Evolutionary conservation across 1,284 basidiomycete genomes (phyloP), one percentile per base, ranked within the genome.

Genomic region (Naganishia albida): DNA sequence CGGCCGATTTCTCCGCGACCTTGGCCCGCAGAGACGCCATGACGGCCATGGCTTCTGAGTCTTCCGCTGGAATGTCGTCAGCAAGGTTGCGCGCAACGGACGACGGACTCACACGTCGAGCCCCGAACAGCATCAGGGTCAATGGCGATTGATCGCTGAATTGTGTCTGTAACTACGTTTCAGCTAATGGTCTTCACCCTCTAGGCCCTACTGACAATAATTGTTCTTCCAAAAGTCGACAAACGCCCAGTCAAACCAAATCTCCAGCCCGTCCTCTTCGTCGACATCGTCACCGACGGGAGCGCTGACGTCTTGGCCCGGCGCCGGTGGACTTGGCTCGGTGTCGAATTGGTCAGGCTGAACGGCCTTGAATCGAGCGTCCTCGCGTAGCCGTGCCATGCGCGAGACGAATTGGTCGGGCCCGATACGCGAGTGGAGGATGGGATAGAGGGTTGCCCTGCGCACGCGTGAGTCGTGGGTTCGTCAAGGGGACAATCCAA

Each of bases 171-270:
- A n/a, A 53, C 16, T 7, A 4, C 23, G 52, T 28, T 18, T 16
- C 20, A 40, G 51, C 51, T 42, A 18, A 23, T 20, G n/a, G 13
- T 18, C 2, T 1, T 2, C 16, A 8, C 1, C 13, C 20, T 2
- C 20, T 42, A 42, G 30, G 34, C 13, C 1, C 1, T 2, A 82
- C 90, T 75, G 71, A 94, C 93, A 91, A 72, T 93, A 95, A 74
- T 95, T 93, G 62, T 91, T 92, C 80, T 98, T 97, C 89, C 93
- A 94, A 76, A 98, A 99, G 77, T 99, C 95, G n/a, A 97, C 88
- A 79, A 98, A 99, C 1, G 88, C 85, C 92, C 93, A 98, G 75
- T 98, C 93, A 75, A 99, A 91, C 95, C 94, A 99, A 39, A 97
- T 82, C 75, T 94, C 94, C n/a, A 86, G 86, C 70, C 90, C 89